Conservation (phyloP, 257 asterid species). For the Rehmannia glutinosa region DNA sequence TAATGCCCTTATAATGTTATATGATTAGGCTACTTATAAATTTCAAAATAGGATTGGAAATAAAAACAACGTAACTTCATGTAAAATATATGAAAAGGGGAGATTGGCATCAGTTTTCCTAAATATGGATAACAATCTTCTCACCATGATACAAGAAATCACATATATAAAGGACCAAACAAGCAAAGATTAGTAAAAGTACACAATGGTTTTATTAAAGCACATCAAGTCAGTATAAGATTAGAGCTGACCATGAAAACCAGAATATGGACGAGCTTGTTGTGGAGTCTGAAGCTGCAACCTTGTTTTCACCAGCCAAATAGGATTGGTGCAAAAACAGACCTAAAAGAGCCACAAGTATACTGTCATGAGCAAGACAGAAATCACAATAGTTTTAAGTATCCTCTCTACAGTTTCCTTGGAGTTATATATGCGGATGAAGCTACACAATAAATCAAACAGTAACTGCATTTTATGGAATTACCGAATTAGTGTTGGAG, state of each 20-base stretch:
- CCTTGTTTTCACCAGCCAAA: slow-evolving; percentile 98
- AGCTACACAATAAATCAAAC: slow-evolving; percentile 8
- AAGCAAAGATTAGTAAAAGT: neutral
- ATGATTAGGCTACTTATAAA: neutral
- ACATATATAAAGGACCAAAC: slow-evolving; percentile 1
- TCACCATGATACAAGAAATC: slow-evolving; percentile 2
- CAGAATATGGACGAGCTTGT: slow-evolving; percentile 70
- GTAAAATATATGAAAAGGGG: neutral
- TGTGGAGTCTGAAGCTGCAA: slow-evolving; percentile 94
- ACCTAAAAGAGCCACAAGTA: slow-evolving; percentile 44
- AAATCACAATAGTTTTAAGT: no score
- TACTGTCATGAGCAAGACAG: slow-evolving; percentile 10
- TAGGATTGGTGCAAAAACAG: slow-evolving; percentile 78
- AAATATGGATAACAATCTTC: neutral
- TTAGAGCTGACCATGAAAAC: slow-evolving; percentile 74
- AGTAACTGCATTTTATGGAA: neutral
- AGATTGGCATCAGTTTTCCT: neutral
- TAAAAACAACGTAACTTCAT: slow-evolving; percentile 3
- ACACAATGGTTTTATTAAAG: neutral
- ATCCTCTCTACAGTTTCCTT: no score
- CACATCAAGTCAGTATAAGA: slow-evolving; percentile 9
- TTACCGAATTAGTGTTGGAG: neutral
- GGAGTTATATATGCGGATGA: slow-evolving; percentile 10
- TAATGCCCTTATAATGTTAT: neutral
- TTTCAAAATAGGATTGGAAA: slow-evolving; percentile 11